A percentile compares a stretch with the other conserved stretches of the same genome.
These are phyloP conservation scores for Lavandula angustifolia DNA, from an alignment of 257 asterid genomes.

Conservation along the genomic window DNA sequence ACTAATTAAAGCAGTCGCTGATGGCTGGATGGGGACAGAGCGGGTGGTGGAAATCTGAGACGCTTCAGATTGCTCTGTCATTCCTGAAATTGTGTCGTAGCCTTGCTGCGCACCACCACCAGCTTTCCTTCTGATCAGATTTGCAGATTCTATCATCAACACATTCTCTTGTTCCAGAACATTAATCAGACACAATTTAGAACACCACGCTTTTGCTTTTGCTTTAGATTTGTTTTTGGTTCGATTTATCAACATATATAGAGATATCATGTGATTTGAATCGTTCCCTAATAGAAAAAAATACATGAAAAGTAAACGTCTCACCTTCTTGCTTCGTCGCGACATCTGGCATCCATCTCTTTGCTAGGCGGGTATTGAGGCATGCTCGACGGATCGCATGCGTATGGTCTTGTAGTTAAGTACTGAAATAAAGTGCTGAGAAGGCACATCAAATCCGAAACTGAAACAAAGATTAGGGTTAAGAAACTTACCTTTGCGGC, in stretches of 20 bases:
- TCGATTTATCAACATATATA: too few species aligned
- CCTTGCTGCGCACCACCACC: conserved; percentile 46
- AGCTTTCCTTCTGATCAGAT: conserved; percentile 57
- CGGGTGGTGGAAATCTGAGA: conserved; percentile 57
- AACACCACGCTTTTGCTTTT: too few species aligned
- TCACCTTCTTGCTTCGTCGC: conserved; percentile 77
- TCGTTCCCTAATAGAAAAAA: too few species aligned
- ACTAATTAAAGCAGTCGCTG: conserved; percentile 39
- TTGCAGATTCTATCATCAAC: background rate
- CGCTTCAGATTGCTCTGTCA: conserved; percentile 59
- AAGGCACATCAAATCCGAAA: background rate
- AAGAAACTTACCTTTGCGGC: conserved; percentile 50
- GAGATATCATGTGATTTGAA: too few species aligned
- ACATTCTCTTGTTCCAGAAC: background rate
- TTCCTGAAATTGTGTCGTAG: conserved; percentile 68
- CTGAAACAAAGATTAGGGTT: too few species aligned
- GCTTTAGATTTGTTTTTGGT: too few species aligned
- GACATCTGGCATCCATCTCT: conserved; percentile 86
- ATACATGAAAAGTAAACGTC: background rate
- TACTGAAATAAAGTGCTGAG: conserved; percentile 48
- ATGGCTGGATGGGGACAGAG: conserved; percentile 63
- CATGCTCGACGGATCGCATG: conserved; percentile 80
- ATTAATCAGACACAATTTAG: too few species aligned
- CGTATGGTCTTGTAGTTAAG: conserved; percentile 73
- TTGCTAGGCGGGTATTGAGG: conserved; percentile 95